Percentiles rank a stretch among this genome's conserved stretches.
These are phyloP conservation scores for Phytophthora foliorum DNA, from an alignment of 352 stramenopile genomes.

Conservation along the genomic window DNA sequence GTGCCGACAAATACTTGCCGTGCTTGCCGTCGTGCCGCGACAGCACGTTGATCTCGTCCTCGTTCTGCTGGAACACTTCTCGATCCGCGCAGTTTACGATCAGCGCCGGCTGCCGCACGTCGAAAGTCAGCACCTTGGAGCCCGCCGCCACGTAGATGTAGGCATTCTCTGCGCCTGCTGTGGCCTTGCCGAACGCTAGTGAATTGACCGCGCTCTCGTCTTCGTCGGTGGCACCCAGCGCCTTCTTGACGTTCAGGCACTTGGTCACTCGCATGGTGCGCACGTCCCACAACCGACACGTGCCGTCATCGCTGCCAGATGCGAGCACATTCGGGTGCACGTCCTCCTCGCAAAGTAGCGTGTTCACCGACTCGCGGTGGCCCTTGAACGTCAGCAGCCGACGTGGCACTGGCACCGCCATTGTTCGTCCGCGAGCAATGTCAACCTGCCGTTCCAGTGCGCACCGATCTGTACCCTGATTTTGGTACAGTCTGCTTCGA, in stretches of 20 bases:
- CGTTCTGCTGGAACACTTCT: constrained; percentile 67
- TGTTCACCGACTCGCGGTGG: constrained; percentile 69
- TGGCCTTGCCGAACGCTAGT: constrained; percentile 58
- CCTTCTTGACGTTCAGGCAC: constrained; percentile 74
- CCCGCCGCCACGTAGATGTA: constrained; percentile 69
- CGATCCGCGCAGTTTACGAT: constrained; percentile 65
- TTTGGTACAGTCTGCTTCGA: not conserved
- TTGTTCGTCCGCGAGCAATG: not conserved
- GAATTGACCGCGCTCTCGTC: constrained; percentile 72
- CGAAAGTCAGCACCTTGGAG: constrained; percentile 77
- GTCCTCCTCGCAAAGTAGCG: constrained; percentile 66
- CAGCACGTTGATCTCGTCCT: constrained; percentile 80
- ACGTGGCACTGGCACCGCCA: constrained; percentile 26
- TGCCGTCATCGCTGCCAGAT: constrained; percentile 77
- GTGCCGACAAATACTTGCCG: constrained; percentile 65
- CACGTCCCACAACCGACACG: constrained; percentile 77
- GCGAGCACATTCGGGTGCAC: constrained; percentile 61
- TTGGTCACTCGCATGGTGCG: constrained; percentile 62
- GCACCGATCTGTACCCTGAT: not conserved
- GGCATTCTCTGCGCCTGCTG: constrained; percentile 28
- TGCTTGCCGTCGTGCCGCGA: constrained; percentile 55
- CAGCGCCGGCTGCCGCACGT: constrained; percentile 65
- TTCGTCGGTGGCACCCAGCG: constrained; percentile 42
- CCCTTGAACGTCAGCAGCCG: constrained; percentile 60
- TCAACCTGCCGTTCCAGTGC: not conserved